A percentile compares a stretch with the other conserved stretches of the same genome.
These are phyloP conservation scores for Metroxylon sagu DNA, from an alignment of 176 grass and related monocot genomes.

Conservation along the genomic window DNA sequence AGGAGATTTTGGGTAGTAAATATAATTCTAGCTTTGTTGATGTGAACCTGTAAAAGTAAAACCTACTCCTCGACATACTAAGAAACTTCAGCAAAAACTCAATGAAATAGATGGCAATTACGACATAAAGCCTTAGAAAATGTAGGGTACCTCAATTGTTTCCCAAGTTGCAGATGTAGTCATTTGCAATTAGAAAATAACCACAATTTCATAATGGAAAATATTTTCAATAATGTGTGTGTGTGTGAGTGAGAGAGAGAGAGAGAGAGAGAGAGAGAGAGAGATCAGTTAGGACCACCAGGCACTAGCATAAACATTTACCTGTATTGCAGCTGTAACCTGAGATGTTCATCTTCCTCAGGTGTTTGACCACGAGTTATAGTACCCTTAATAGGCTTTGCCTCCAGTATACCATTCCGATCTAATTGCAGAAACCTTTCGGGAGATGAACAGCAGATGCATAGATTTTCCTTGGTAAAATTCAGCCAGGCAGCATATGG, in stretches of 20 bases:
- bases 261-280: constrained; percentile 1
- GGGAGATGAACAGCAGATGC: constrained; percentile 92
- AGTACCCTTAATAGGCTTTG: constrained; percentile 98
- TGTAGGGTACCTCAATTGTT: too few species aligned
- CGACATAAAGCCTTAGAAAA: too few species aligned
- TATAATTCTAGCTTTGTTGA: too few species aligned
- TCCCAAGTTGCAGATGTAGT: neutral
- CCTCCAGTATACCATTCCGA: constrained; percentile 52
- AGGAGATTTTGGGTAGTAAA: too few species aligned
- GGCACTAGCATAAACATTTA: neutral
- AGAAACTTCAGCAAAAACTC: too few species aligned
- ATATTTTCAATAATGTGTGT: neutral
- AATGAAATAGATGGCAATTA: too few species aligned
- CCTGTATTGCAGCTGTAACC: constrained; percentile 85
- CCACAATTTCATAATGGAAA: too few species aligned
- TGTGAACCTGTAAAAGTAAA: too few species aligned
- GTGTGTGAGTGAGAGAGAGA: too few species aligned
- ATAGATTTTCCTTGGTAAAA: constrained; percentile 65
- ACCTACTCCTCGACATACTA: too few species aligned
- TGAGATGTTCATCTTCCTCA: constrained; percentile 56
- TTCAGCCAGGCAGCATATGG: constrained; percentile 97
- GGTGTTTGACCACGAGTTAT: constrained; percentile 78
- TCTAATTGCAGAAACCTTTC: constrained; percentile 85
- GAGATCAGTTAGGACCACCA: too few species aligned
- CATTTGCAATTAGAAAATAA: neutral